These are phyloP conservation scores for Bimuria novae-zelandiae DNA, from an alignment of 2,329 filamentous ascomycete species.

Conservation along the genomic window DNA sequence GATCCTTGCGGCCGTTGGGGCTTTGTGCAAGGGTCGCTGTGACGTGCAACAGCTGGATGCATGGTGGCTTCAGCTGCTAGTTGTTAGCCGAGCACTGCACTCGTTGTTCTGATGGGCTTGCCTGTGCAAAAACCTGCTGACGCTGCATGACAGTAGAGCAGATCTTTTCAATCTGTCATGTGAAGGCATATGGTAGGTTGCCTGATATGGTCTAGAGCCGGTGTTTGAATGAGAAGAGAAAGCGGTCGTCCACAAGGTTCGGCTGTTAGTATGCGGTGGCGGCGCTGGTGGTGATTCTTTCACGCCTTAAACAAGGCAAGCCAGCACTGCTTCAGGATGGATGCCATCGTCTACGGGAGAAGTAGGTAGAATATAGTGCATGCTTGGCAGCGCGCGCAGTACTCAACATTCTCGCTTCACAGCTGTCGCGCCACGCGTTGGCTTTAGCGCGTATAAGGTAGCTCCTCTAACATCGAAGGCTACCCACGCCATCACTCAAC, in stretches of 20 bases:
- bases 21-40: constrained; percentile 56
- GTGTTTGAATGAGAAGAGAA: background rate
- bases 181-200: background rate
- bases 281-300: background rate
- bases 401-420: too few species aligned
- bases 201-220: constrained; percentile 1
- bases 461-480: constrained; percentile 7
- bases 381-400: constrained; percentile 3
- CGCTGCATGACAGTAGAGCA: constrained; percentile 35
- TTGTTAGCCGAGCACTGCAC: constrained; percentile 6
- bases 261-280: background rate
- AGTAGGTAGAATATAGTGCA: background rate
- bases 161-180: background rate
- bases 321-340: background rate
- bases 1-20: constrained; percentile 50
- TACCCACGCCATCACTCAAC: constrained; percentile 9
- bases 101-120: constrained; percentile 15
- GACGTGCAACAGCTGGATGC: constrained; percentile 62
- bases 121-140: constrained; percentile 47
- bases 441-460: constrained; percentile 14
- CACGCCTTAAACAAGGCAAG: background rate
- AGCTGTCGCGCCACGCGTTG: constrained; percentile 4
- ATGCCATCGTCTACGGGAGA: background rate
- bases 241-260: background rate
- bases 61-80: constrained; percentile 60